Evolutionary conservation across 305 asterid genomes (phyloP).

Genomic region (Fraxinus angustifolia): DNA sequence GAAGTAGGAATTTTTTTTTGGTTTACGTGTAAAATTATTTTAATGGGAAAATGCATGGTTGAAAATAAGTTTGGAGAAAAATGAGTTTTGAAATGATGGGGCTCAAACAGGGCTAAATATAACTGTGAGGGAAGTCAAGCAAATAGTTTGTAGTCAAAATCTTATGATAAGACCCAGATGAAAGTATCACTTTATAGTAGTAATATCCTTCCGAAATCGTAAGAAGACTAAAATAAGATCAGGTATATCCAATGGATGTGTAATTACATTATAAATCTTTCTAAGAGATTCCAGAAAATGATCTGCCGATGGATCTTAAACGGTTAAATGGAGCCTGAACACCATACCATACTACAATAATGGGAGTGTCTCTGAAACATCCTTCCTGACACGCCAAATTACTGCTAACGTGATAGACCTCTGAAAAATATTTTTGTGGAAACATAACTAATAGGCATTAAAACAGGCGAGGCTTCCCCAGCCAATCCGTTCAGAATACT

Average conservation of each 20-base stretch:
- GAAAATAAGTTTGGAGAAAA: neutral
- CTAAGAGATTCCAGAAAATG: slow-evolving; percentile 1
- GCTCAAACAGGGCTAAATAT: neutral
- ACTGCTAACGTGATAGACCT: neutral
- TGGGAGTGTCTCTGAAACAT: slow-evolving; percentile 1
- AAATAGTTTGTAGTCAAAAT: slow-evolving; percentile 8
- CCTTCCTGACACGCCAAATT: neutral
- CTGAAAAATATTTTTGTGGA: slow-evolving; percentile 2
- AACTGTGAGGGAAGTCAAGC: neutral
- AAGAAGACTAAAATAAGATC: neutral
- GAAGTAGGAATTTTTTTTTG: neutral
- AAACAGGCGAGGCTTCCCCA: neutral
- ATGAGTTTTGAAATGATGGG: neutral
- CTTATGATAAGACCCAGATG: neutral
- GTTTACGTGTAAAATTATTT: neutral
- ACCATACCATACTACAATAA: neutral
- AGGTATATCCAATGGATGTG: neutral
- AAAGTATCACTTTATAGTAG: neutral
- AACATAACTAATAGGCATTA: slow-evolving; percentile 3
- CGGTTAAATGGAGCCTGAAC: neutral
- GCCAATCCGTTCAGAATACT: neutral
- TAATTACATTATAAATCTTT: neutral
- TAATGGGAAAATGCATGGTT: neutral
- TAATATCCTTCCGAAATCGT: neutral
- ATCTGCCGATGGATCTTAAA: neutral